Evolutionary conservation across 768 basidiomycete species (phyloP).

Genomic region (Serendipita vermifera): DNA sequence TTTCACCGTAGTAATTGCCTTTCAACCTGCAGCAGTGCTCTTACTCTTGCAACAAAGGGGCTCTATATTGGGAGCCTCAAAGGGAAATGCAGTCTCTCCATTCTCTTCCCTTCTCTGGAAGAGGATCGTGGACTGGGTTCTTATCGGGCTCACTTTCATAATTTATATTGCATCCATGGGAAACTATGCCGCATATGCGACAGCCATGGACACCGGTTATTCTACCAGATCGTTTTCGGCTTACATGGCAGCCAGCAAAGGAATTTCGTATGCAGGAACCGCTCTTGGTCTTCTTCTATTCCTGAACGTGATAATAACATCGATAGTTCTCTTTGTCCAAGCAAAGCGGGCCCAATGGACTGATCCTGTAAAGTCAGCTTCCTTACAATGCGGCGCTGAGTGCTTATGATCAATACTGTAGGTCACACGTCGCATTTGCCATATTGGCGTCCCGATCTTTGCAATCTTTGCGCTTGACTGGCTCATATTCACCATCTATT

Average conservation of each 20-base stretch:
- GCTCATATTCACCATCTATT: neutral
- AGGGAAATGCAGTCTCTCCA: neutral
- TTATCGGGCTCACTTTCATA: neutral
- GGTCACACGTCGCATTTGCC: neutral
- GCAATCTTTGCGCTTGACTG: neutral
- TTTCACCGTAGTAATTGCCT: neutral
- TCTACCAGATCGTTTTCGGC: no score
- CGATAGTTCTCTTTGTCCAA: no score
- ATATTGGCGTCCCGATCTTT: neutral
- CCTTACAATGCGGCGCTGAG: no score
- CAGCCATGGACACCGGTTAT: no score
- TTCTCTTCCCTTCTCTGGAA: neutral
- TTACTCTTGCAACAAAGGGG: neutral
- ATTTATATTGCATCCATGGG: neutral
- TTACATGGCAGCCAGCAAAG: no score
- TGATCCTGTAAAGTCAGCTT: no score
- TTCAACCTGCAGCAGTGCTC: neutral
- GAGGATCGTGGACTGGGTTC: conserved; percentile 1
- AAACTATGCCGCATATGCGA: no score
- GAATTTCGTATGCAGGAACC: no score
- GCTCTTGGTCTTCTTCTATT: no score
- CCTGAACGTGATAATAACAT: no score
- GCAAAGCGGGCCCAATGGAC: no score
- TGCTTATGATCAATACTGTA: neutral
- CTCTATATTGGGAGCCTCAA: no score